These are phyloP conservation scores for Pseudogymnoascus sp. DNA, from an alignment of 2,329 filamentous ascomycete species.

Conservation along the genomic window DNA sequence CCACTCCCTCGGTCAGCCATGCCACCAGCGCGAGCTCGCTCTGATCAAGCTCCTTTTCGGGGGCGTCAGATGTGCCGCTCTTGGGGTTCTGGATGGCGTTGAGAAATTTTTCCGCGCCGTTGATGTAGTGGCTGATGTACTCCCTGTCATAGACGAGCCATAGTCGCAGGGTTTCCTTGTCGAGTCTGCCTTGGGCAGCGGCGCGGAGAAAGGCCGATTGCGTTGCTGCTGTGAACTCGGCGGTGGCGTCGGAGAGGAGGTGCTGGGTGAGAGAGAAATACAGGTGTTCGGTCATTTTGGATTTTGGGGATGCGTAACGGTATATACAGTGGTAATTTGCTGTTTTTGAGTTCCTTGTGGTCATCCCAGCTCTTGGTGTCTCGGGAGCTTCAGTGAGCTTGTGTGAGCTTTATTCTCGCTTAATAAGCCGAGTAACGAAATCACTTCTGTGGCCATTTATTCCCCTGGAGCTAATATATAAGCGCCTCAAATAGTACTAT, in stretches of 20 bases:
- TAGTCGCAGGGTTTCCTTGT: slow-evolving; percentile 45
- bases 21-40: slow-evolving; percentile 50
- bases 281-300: neutral
- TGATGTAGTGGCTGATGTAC: slow-evolving; percentile 64
- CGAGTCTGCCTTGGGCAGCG: slow-evolving; percentile 53
- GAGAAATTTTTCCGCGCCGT: slow-evolving; percentile 57
- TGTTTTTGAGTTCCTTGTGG: neutral
- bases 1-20: slow-evolving; percentile 55
- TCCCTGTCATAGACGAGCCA: slow-evolving; percentile 68
- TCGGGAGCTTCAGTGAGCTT: neutral
- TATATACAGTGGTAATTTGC: neutral
- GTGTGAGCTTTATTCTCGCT: neutral
- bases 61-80: slow-evolving; percentile 28
- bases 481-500: neutral
- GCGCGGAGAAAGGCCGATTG: slow-evolving; percentile 57
- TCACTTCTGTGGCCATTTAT: neutral
- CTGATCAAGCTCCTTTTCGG: slow-evolving; percentile 22
- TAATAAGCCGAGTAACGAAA: neutral
- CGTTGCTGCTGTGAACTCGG: slow-evolving; percentile 47
- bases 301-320: neutral
- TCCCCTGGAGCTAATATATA: neutral
- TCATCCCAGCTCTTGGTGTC: neutral
- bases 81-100: slow-evolving; percentile 46
- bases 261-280: slow-evolving; percentile 44
- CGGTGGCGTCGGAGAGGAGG: slow-evolving; percentile 40